Evolutionary conservation across 2,329 filamentous ascomycete species (phyloP), one percentile per base, ranked within the genome.

Genomic region (Diaporthe sp.): DNA sequence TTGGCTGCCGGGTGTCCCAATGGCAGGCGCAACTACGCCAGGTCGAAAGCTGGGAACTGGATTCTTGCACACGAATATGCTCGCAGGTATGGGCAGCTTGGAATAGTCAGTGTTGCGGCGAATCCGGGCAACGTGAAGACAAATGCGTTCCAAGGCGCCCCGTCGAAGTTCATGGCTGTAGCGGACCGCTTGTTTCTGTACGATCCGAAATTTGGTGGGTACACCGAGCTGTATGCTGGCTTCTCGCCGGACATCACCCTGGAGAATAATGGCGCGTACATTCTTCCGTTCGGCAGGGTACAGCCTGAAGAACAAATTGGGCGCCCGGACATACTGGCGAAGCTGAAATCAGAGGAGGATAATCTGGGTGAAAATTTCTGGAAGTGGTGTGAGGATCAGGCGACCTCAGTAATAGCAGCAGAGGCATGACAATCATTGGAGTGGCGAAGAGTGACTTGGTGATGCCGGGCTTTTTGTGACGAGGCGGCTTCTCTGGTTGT

Each of bases 141-240:
- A 17, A 78, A 80, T 12, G 77, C 81, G 2, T 69, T 73, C 51
- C 69, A 78, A 12, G 57, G 53, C 4, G 31, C 55, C 9, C 71
- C 70, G 4, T 42, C 46, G 17, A 55, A n/a, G 19, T 57, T 39
- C 1, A 37, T 67, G 42, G 42, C 25, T 42, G 42, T 77, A 2
- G 39, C 73, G 13, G 49, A 69, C 19, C 25, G 53, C 4, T 25
- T 74, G n/a, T 31, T 80, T 34, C 73, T 79, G 59, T 69, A 80
- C 74, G 76, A 78, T 31, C 15, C 75, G 42, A 49, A 79, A 76
- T 77, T 78, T 42, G 85, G 85, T 12, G 84, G 83, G 5, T 86
- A 85, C 77, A 86, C 84, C 0, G 82, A 85, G 79, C 77, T 87
- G 8, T 86, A 81, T 76, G 82, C 83, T 25, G 84, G 81, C 8